Percentiles rank a stretch among this genome's conserved stretches.
These are phyloP conservation scores for Aspergillus haitiensis DNA, from an alignment of 495 filamentous ascomycete species.

Conservation along the genomic window DNA sequence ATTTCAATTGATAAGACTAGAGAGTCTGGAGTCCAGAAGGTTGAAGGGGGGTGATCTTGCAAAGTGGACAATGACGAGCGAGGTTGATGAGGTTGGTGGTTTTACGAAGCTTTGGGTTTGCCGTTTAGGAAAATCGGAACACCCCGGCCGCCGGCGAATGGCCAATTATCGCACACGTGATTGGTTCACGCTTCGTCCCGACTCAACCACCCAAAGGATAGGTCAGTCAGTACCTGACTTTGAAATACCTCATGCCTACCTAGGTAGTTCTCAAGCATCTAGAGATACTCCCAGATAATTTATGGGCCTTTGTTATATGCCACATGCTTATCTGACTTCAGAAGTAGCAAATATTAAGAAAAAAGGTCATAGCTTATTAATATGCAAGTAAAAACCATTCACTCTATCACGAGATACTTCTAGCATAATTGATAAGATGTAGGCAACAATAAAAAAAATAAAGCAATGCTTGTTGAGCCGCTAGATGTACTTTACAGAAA, in stretches of 20 bases:
- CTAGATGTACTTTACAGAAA: constrained; percentile 18
- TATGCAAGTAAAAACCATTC: background rate
- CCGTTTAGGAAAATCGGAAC: constrained; percentile 48
- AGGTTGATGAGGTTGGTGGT: constrained; percentile 40
- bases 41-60: constrained; percentile 24
- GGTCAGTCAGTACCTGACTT: background rate
- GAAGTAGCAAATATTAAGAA: too few relatives aligned
- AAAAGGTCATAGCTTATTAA: too few relatives aligned
- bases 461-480: constrained; percentile 5
- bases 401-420: background rate
- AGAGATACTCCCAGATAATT: too few relatives aligned
- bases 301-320: too few relatives aligned
- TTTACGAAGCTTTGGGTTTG: constrained; percentile 39
- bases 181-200: constrained; percentile 29
- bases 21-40: constrained; percentile 21
- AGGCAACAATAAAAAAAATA: background rate
- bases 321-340: too few relatives aligned
- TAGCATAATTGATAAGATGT: background rate
- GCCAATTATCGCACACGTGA: constrained; percentile 49
- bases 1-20: constrained; percentile 44
- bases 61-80: constrained; percentile 31
- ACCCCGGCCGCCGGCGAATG: constrained; percentile 46
- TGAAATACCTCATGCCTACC: too few relatives aligned
- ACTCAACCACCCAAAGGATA: background rate
- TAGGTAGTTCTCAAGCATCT: too few relatives aligned